These are phyloP conservation scores for Botryosphaeria agaves DNA, from an alignment of 2,329 filamentous ascomycete species.

Conservation along the genomic window DNA sequence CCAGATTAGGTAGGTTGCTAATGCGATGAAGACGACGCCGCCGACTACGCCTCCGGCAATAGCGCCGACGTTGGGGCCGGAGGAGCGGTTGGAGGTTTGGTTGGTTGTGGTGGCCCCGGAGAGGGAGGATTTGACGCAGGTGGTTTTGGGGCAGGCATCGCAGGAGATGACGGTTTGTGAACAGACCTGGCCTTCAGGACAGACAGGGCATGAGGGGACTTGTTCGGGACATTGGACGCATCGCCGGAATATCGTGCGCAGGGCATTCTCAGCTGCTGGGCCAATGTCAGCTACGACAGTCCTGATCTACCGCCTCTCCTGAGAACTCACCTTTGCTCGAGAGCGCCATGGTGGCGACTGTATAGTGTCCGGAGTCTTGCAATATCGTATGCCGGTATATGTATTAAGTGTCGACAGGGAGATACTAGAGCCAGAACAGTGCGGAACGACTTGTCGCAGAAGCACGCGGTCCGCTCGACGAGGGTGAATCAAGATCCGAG, in stretches of 20 bases:
- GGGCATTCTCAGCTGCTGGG: constrained; percentile 4
- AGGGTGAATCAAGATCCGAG: no score
- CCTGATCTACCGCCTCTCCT: no score
- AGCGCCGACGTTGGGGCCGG: constrained; percentile 54
- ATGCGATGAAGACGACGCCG: constrained; percentile 57
- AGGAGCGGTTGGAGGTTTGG: constrained; percentile 10
- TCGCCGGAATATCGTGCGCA: constrained; percentile 32
- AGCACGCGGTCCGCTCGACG: no score
- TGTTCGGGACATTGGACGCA: constrained; percentile 39
- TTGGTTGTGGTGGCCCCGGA: constrained; percentile 17
- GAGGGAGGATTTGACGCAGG: constrained; percentile 31
- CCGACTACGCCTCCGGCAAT: constrained; percentile 88
- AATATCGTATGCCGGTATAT: no score
- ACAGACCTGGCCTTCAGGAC: constrained; percentile 37
- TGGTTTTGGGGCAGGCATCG: constrained; percentile 38
- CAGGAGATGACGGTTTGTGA: constrained; percentile 42
- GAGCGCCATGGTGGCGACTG: no score
- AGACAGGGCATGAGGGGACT: constrained; percentile 42
- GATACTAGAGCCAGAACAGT: no score
- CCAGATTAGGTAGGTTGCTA: constrained; percentile 68
- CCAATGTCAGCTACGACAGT: no score
- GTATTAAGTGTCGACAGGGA: no score
- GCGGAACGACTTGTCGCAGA: no score
- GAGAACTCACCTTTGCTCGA: no score
- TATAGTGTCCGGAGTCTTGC: no score